phyloP scores from a whole-genome alignment of 73 alveolate genomes.

The Effrenium voratum region DNA sequence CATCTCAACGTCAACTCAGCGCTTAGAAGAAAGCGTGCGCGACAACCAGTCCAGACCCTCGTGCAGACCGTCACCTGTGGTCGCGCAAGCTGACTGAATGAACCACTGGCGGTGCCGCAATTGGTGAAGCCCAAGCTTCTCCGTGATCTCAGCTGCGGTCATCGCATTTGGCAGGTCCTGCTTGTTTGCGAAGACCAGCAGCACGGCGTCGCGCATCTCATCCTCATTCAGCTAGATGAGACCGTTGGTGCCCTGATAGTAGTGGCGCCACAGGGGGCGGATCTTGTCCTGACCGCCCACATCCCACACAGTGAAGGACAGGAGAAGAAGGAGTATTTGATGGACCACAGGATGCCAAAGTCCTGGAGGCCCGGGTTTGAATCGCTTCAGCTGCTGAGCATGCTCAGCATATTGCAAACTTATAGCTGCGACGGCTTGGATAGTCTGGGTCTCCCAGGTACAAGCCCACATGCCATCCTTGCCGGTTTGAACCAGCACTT shows the following conservation, averaged over 20 bases:
- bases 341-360: too few relatives aligned
- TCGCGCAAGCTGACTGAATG: constrained; percentile 98
- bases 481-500: too few relatives aligned
- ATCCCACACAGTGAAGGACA: constrained; percentile 94
- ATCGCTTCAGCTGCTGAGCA: too few relatives aligned
- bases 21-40: constrained; percentile 58
- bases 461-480: too few relatives aligned
- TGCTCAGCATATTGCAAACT: too few relatives aligned
- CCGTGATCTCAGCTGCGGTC: constrained; percentile 97
- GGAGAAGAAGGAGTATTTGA: background rate
- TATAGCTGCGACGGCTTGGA: too few relatives aligned
- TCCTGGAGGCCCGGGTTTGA: too few relatives aligned
- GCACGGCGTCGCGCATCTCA: constrained; percentile 97
- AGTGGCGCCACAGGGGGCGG: constrained; percentile 99
- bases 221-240: constrained; percentile 98
- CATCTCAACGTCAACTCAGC: background rate
- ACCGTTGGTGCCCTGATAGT: constrained; percentile 98
- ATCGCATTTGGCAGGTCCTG: constrained; percentile 98
- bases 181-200: constrained; percentile 99
- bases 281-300: constrained; percentile 98
- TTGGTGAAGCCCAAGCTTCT: constrained; percentile 96
- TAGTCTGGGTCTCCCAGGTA: too few relatives aligned
- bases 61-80: constrained; percentile 97
- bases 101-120: constrained; percentile 98
- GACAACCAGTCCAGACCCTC: constrained; percentile 96